Conservation (phyloP, 2,329 filamentous ascomycete species). For the Trematosphaeria pertusa region DNA sequence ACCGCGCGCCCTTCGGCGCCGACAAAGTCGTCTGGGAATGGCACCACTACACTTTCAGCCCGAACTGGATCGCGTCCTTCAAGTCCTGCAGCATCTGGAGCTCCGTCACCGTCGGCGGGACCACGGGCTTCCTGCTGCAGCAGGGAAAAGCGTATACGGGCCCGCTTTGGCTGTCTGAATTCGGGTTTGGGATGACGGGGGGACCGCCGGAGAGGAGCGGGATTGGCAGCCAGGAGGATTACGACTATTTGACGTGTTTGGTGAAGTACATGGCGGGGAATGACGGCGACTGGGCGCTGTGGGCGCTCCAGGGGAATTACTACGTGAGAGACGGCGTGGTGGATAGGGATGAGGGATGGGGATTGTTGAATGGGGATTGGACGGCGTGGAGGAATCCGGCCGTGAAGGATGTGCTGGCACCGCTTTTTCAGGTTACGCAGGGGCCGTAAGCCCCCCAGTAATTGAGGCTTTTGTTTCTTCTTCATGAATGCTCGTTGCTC, state of each 20-base stretch:
- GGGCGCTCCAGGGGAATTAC: conserved; percentile 66
- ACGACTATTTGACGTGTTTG: conserved; percentile 51
- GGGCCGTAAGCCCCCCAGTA: conserved; percentile 37
- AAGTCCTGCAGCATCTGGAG: conserved; percentile 53
- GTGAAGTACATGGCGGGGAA: conserved; percentile 59
- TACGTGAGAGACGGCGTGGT: conserved; percentile 60
- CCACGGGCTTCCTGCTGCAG: conserved; percentile 61
- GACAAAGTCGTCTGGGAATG: conserved; percentile 66
- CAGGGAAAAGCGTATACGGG: conserved; percentile 58
- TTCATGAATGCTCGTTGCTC: neutral
- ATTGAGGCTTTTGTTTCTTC: neutral
- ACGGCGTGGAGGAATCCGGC: conserved; percentile 47
- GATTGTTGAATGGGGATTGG: conserved; percentile 54
- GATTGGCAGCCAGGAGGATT: conserved; percentile 22
- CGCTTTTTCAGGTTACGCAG: conserved; percentile 53
- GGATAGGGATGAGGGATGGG: conserved; percentile 60
- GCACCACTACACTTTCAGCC: conserved; percentile 58
- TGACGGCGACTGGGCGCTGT: conserved; percentile 65
- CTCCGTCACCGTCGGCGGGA: conserved; percentile 54
- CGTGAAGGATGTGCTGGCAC: conserved; percentile 42
- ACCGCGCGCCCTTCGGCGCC: conserved; percentile 47
- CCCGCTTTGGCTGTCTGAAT: conserved; percentile 63
- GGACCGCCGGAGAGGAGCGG: conserved; percentile 17
- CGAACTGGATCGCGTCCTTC: conserved; percentile 53
- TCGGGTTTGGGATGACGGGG: conserved; percentile 54